Conservation (phyloP, 2,329 filamentous ascomycete species). For the Capronia coronata region DNA sequence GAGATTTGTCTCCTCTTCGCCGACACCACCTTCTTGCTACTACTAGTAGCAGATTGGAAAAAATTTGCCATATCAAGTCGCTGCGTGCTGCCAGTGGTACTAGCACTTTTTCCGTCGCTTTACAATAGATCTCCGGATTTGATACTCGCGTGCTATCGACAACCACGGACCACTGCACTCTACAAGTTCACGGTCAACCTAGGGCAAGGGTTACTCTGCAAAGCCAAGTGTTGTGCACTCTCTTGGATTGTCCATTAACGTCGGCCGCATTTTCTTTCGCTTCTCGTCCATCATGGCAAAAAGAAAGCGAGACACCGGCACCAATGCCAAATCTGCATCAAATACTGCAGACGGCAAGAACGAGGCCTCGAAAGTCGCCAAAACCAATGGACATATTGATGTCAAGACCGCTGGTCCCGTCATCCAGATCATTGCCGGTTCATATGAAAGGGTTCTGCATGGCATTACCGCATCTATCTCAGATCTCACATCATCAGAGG, state of each 20-base stretch:
- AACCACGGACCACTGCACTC: background rate
- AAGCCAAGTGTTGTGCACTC: background rate
- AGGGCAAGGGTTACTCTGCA: no score
- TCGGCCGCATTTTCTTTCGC: no score
- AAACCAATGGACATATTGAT: conserved; percentile 31
- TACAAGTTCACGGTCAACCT: background rate
- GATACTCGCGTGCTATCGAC: background rate
- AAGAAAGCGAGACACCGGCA: conserved; percentile 38
- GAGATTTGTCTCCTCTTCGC: no score
- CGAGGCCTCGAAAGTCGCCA: conserved; percentile 24
- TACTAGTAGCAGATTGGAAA: no score
- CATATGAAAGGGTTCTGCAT: conserved; percentile 88
- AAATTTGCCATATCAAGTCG: no score
- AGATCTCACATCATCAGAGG: conserved; percentile 22
- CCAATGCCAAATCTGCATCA: conserved; percentile 2
- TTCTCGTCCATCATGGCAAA: conserved; percentile 43
- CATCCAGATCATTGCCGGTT: conserved; percentile 84
- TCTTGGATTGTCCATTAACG: background rate
- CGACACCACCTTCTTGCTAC: background rate
- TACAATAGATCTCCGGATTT: background rate
- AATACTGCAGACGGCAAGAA: conserved; percentile 17
- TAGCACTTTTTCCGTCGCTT: background rate
- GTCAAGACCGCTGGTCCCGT: conserved; percentile 41
- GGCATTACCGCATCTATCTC: conserved; percentile 74
- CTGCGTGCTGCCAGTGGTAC: no score